Evolutionary conservation across 257 asterid species (phyloP), one percentile per base, ranked within the genome.

Genomic region (Schizonepeta tenuifolia): DNA sequence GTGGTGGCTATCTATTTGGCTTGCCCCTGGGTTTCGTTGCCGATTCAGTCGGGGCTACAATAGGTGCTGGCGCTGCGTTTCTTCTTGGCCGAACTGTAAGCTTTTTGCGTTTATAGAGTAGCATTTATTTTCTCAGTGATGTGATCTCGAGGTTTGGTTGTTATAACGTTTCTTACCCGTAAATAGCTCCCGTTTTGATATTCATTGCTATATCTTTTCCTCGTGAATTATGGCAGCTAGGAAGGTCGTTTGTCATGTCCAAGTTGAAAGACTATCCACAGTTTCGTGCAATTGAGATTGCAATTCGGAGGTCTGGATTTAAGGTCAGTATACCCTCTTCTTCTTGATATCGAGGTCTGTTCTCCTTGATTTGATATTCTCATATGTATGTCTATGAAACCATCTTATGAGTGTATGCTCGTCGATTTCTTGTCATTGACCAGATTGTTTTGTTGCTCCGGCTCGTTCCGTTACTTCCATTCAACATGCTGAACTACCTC

Each of bases 1-100:
- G 98, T 66, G 98, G 98, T 80, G 97, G 98, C 71, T 92, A 92
- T 83, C 97, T 92, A 74, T 92, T 90, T 77, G 98, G 98, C 60
- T 83, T 92, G 81, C 96, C 97, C 14, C 74, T 94, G 54, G 98
- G 98, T 71, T 91, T 94, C 77, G 64, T 87, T 54, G 94, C 98
- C 50, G 97, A 94, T 85, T 91, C 98, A 31, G 49, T 91, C 50
- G 98, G 98, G 62, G 95, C 98, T 55, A 85, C 97, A 69, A 69
- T 91, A 59, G 98, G 97, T 50, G 96, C 97, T 35, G 94, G 87
- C 40, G 88, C 97, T 53, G 96, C 98, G 58, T 91, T 94, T 87
- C 88, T 94, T 82, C 90, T 94, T 59, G 98, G 98, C n/a, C 81
- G 98, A 86, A 91, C 98, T 15, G 98, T 94, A 86, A 82, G 91